A percentile compares a stretch with the other conserved stretches of the same genome.
Conservation (phyloP, 306 rosid genomes). For the Acacia confusa region DNA sequence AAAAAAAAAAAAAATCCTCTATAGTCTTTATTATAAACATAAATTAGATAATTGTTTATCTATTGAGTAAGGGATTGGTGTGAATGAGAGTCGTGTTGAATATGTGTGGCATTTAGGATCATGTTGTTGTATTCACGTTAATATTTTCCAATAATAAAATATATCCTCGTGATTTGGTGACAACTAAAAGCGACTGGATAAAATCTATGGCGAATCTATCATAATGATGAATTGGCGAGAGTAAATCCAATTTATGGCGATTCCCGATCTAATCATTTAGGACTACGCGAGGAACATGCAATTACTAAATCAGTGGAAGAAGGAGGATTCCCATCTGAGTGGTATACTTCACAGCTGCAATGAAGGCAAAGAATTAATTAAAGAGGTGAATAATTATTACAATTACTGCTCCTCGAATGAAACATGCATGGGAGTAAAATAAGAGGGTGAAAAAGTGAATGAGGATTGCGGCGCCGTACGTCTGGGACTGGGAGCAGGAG, state of each 20-base stretch:
- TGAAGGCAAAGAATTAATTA: neutral
- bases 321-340: neutral
- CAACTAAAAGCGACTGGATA: neutral
- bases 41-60: too few relatives aligned
- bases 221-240: neutral
- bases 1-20: too few relatives aligned
- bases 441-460: neutral
- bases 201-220: neutral
- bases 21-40: too few relatives aligned
- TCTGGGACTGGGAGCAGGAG: neutral
- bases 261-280: neutral
- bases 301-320: neutral
- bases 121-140: neutral
- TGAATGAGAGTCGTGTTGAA: too few relatives aligned
- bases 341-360: neutral
- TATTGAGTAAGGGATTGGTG: too few relatives aligned
- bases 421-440: too few relatives aligned
- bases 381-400: too few relatives aligned
- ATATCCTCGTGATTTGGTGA: neutral
- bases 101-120: too few relatives aligned
- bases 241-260: neutral
- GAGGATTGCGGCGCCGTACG: neutral
- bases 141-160: neutral
- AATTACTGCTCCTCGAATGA: too few relatives aligned
- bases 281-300: neutral